A percentile compares a stretch with the other conserved stretches of the same genome.
Conservation (phyloP, 257 asterid species). For the Solanum paucissectum region DNA sequence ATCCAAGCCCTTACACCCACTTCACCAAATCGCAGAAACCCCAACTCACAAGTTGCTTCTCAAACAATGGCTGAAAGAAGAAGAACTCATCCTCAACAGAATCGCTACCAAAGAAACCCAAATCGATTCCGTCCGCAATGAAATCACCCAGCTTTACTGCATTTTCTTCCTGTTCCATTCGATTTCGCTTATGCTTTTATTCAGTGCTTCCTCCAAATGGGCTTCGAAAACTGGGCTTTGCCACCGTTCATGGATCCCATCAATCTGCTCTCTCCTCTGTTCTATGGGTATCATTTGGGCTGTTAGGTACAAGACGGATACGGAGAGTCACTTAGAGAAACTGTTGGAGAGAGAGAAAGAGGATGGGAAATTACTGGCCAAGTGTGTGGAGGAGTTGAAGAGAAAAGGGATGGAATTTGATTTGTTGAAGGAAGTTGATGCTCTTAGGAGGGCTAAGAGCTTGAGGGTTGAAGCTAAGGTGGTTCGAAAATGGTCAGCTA, state of each 20-base stretch:
- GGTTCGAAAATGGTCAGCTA: slow-evolving; percentile 59
- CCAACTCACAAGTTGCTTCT: slow-evolving; percentile 92
- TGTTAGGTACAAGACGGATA: slow-evolving; percentile 45
- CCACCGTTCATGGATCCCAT: slow-evolving; percentile 51
- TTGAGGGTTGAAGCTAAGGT: slow-evolving; percentile 53
- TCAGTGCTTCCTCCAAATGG: slow-evolving; percentile 36
- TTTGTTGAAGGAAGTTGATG: slow-evolving; percentile 85
- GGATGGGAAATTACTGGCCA: slow-evolving; percentile 51
- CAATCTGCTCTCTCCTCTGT: slow-evolving; percentile 33
- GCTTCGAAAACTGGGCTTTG: slow-evolving; percentile 10
- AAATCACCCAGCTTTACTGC: slow-evolving; percentile 72
- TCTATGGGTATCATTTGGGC: slow-evolving; percentile 63
- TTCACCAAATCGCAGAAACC: slow-evolving; percentile 68
- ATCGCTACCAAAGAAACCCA: slow-evolving; percentile 71
- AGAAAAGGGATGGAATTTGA: slow-evolving; percentile 75
- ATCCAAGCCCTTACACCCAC: slow-evolving; percentile 46
- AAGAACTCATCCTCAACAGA: slow-evolving; percentile 71
- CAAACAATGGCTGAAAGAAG: slow-evolving; percentile 92
- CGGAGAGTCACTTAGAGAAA: slow-evolving; percentile 59
- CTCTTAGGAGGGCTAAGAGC: slow-evolving; percentile 85
- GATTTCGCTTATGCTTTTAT: slow-evolving; percentile 68
- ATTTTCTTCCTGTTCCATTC: slow-evolving; percentile 92
- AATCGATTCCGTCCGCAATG: slow-evolving; percentile 51
- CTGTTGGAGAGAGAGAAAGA: slow-evolving; percentile 66
- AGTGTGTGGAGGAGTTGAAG: slow-evolving; percentile 86